Conservation (phyloP, 2,329 filamentous ascomycete genomes). For the Dactylellina sp. region DNA sequence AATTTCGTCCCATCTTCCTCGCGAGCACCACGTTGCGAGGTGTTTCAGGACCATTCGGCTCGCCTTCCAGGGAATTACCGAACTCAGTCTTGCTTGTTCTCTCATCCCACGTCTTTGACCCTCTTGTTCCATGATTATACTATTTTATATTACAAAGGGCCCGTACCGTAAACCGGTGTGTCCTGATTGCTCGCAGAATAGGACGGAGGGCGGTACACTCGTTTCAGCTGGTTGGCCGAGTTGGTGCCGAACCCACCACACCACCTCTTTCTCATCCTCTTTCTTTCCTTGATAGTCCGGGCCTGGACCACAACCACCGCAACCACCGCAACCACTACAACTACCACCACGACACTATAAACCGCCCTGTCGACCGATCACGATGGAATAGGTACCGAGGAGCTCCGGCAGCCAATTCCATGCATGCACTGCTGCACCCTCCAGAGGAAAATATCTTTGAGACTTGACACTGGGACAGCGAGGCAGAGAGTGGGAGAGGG, state of each 20-base stretch:
- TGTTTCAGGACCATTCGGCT: constrained; percentile 43
- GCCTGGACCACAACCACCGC: background rate
- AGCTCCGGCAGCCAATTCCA: constrained; percentile 41
- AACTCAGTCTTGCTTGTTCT: too few relatives aligned
- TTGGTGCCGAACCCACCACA: constrained; percentile 15
- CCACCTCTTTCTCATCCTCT: background rate
- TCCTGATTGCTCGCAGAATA: background rate
- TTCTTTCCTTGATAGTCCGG: too few relatives aligned
- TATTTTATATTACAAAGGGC: too few relatives aligned
- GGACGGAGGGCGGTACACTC: background rate
- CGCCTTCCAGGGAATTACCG: constrained; percentile 22
- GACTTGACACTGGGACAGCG: too few relatives aligned
- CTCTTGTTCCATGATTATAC: too few relatives aligned
- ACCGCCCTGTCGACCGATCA: constrained; percentile 5
- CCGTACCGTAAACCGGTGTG: too few relatives aligned
- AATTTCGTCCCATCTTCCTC: constrained; percentile 55
- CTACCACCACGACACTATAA: background rate
- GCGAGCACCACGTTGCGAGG: constrained; percentile 24
- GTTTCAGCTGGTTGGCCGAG: background rate
- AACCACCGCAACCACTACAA: background rate
- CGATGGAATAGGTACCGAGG: constrained; percentile 16
- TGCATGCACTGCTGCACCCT: constrained; percentile 13
- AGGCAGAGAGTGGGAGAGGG: background rate
- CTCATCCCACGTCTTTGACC: too few relatives aligned
- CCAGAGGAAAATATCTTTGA: too few relatives aligned